Conservation (phyloP, 805 yeast genomes). For the Schizosaccharomyces cryophilus region DNA sequence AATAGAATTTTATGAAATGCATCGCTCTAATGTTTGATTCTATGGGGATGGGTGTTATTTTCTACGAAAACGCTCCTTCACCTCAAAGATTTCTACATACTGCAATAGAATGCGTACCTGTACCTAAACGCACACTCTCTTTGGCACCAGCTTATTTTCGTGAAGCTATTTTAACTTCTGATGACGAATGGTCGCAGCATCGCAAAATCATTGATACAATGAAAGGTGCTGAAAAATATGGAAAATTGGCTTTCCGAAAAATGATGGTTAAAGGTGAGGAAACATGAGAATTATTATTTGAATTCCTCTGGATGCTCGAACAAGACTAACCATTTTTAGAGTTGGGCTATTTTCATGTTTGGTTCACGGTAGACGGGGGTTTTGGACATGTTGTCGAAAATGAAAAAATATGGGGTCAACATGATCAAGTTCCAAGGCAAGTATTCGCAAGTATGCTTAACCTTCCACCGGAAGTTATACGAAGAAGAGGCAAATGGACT, state of each 20-base stretch:
- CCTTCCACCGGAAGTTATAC: constrained; percentile 16
- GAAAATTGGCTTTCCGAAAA: constrained; percentile 9
- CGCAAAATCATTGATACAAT: constrained; percentile 19
- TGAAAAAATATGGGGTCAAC: constrained; percentile 20
- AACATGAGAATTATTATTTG: not conserved
- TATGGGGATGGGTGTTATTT: constrained; percentile 18
- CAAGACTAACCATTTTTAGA: constrained; percentile 16
- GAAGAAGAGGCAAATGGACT: constrained; percentile 14
- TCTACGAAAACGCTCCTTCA: constrained; percentile 21
- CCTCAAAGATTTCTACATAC: constrained; percentile 16
- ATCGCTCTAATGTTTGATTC: constrained; percentile 19
- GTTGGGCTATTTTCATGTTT: constrained; percentile 24
- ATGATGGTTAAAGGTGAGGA: constrained; percentile 9
- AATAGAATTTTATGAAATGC: constrained; percentile 18
- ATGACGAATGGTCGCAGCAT: constrained; percentile 20
- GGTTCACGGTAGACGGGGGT: constrained; percentile 25
- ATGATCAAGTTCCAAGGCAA: constrained; percentile 22
- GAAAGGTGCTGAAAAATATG: constrained; percentile 10
- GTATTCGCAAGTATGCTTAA: constrained; percentile 24
- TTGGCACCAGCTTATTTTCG: constrained; percentile 20
- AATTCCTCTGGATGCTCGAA: constrained; percentile 17
- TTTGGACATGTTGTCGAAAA: constrained; percentile 27
- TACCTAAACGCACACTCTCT: constrained; percentile 15
- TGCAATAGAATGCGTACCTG: constrained; percentile 21
- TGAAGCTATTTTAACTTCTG: constrained; percentile 18